phyloP scores from a whole-genome alignment of 305 asterid genomes.

The Fraxinus floribunda region DNA sequence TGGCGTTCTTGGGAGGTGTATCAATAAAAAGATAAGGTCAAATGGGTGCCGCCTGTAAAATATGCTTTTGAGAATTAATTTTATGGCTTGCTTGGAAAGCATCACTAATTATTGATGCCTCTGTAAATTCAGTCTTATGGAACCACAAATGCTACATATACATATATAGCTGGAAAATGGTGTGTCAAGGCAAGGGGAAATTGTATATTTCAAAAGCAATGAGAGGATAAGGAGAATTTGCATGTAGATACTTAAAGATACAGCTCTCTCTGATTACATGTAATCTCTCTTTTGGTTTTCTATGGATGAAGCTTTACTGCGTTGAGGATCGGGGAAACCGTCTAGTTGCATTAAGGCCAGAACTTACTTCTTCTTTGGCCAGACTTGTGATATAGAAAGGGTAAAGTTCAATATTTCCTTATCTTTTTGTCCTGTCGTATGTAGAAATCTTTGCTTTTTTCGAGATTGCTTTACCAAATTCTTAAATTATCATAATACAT shows the following conservation, averaged over 20 bases:
- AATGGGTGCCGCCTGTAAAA: not conserved
- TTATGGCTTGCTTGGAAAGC: not conserved
- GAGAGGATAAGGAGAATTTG: not conserved
- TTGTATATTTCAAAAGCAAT: not conserved
- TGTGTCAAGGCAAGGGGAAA: not conserved
- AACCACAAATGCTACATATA: not conserved
- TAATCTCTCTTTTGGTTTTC: conserved; percentile 11
- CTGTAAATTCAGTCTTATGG: not conserved
- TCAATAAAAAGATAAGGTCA: not conserved
- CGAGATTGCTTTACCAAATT: not conserved
- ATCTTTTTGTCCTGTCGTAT: conserved; percentile 4
- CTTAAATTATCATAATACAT: conserved; percentile 20
- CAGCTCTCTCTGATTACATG: conserved; percentile 12
- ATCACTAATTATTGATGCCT: not conserved
- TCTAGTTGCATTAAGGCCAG: conserved; percentile 94
- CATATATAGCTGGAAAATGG: not conserved
- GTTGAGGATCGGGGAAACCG: conserved; percentile 97
- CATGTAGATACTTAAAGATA: not conserved
- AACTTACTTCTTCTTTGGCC: conserved; percentile 93
- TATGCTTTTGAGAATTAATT: not conserved
- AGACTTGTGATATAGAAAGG: conserved; percentile 98
- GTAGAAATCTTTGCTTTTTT: conserved; percentile 9
- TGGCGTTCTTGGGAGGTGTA: not conserved
- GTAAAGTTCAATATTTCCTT: conserved; percentile 32
- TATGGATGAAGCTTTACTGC: conserved; percentile 71